Conservation (phyloP, 306 rosid species). For the Cotoneaster glaucophyllus region DNA sequence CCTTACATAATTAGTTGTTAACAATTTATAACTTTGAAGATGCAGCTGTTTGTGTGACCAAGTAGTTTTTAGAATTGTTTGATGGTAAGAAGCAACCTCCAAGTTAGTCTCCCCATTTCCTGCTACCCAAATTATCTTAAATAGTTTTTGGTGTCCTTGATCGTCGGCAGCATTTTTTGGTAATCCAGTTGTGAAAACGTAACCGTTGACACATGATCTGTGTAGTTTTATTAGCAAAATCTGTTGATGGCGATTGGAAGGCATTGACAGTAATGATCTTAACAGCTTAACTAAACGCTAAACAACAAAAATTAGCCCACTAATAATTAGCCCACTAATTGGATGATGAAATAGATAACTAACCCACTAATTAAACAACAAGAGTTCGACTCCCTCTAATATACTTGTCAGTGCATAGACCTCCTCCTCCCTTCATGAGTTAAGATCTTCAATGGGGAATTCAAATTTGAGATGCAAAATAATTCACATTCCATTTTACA, state of each 20-base stretch:
- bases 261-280: slow-evolving; percentile 23
- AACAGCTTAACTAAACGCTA: slow-evolving; percentile 21
- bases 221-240: slow-evolving; percentile 12
- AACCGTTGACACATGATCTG: background rate
- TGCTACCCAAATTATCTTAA: background rate
- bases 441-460: no score
- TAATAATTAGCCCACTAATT: background rate
- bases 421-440: no score
- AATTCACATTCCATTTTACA: no score
- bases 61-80: background rate
- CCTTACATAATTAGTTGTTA: background rate
- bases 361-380: no score
- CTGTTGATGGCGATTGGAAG: slow-evolving; percentile 15
- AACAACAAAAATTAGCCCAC: background rate
- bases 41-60: background rate
- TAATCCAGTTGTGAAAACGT: background rate
- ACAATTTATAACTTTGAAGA: background rate
- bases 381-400: no score
- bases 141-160: background rate
- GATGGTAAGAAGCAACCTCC: background rate
- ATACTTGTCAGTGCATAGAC: no score
- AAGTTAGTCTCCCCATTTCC: no score
- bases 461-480: no score
- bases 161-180: background rate
- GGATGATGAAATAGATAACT: no score